Conservation (phyloP, 2,329 filamentous ascomycete genomes). For the Arthrinium puccinioides region DNA sequence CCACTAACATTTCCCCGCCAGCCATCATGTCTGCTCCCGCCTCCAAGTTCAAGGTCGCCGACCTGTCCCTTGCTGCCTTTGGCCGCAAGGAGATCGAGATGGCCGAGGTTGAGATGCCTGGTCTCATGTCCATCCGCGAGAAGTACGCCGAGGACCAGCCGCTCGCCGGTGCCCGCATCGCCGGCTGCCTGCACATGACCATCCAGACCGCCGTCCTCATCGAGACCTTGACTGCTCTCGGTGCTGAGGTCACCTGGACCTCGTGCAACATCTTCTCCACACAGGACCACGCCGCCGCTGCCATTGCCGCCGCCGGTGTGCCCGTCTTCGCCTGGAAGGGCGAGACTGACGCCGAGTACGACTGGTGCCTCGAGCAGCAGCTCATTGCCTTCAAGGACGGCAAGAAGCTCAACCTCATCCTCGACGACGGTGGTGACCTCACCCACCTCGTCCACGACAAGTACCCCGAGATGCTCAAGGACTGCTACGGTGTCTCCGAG, state of each 20-base stretch:
- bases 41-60: constrained; percentile 95
- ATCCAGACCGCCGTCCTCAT: constrained; percentile 99
- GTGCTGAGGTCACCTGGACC: constrained; percentile 97
- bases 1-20: too few species aligned
- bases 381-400: constrained; percentile 92
- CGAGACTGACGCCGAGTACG: constrained; percentile 99
- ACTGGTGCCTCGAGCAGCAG: constrained; percentile 99
- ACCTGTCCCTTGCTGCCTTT: constrained; percentile 95
- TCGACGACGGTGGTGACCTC: constrained; percentile 96
- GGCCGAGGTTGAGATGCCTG: constrained; percentile 94
- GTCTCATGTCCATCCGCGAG: constrained; percentile 87
- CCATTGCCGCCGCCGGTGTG: constrained; percentile 88
- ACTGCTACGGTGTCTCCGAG: constrained; percentile 97
- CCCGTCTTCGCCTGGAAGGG: constrained; percentile 76
- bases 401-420: constrained; percentile 96
- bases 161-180: constrained; percentile 88
- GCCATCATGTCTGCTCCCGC: constrained; percentile 67
- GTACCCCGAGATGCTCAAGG: constrained; percentile 97
- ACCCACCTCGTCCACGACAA: constrained; percentile 95
- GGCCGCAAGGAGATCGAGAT: constrained; percentile 99
- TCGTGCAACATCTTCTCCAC: constrained; percentile 99
- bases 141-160: constrained; percentile 95
- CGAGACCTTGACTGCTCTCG: constrained; percentile 89
- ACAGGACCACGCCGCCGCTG: constrained; percentile 95
- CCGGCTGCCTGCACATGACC: constrained; percentile 98